phyloP scores from a whole-genome alignment of 306 rosid genomes.

The Cucurbita maxima region DNA sequence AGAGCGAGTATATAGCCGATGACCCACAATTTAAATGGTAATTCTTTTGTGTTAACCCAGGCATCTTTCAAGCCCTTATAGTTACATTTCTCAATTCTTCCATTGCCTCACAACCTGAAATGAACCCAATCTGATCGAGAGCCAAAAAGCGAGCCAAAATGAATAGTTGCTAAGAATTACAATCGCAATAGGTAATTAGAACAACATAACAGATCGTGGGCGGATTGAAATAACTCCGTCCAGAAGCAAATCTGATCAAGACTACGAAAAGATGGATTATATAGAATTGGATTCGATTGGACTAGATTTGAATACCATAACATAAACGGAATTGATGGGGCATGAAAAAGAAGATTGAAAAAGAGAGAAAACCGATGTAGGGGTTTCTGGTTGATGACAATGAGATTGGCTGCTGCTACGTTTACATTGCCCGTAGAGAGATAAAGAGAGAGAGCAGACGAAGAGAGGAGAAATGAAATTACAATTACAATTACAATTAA shows the following conservation, averaged over 20 bases:
- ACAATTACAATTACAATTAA: too few species aligned
- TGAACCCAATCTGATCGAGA: slow-evolving; percentile 26
- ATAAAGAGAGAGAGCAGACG: not conserved
- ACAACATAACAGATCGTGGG: slow-evolving; percentile 13
- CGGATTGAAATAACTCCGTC: slow-evolving; percentile 27
- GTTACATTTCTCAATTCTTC: slow-evolving; percentile 27
- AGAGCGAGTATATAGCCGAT: slow-evolving; percentile 34
- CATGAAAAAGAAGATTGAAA: slow-evolving; percentile 22
- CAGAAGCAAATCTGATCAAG: slow-evolving; percentile 20
- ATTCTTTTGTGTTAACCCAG: slow-evolving; percentile 58
- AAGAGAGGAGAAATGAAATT: not conserved
- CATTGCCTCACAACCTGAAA: slow-evolving; percentile 22
- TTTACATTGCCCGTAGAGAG: slow-evolving; percentile 16
- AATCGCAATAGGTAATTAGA: slow-evolving; percentile 6
- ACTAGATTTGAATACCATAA: slow-evolving; percentile 1
- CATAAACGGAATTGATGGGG: slow-evolving; percentile 13
- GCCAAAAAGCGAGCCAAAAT: slow-evolving; percentile 18
- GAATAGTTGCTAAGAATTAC: slow-evolving; percentile 5
- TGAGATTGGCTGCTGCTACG: slow-evolving; percentile 55
- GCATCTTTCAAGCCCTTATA: slow-evolving; percentile 57
- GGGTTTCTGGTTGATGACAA: slow-evolving; percentile 52
- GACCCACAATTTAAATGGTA: slow-evolving; percentile 54
- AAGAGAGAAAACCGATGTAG: slow-evolving; percentile 15
- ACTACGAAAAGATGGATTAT: not conserved
- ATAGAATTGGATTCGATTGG: slow-evolving; percentile 10